These are phyloP conservation scores for Lunasporangiospora selenospora DNA, from an alignment of 192 early-diverging fungal genomes.

Conservation along the genomic window DNA sequence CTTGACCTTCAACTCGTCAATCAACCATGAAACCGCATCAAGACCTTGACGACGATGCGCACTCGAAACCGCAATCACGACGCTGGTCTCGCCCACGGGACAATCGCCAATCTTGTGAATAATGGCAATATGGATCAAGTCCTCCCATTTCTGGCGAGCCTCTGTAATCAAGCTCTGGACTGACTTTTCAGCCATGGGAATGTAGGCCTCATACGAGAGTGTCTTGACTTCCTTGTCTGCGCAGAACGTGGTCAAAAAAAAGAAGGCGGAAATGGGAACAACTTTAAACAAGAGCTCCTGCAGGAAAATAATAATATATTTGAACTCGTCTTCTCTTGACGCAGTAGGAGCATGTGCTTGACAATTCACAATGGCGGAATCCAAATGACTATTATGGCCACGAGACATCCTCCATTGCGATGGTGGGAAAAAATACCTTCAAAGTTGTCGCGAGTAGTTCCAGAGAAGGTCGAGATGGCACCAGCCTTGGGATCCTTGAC, in stretches of 20 bases:
- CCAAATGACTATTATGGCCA: too few relatives aligned
- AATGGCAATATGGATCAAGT: constrained; percentile 72
- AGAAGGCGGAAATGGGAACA: neutral
- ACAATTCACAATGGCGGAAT: too few relatives aligned
- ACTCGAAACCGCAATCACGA: constrained; percentile 81
- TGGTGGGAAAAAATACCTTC: constrained; percentile 56
- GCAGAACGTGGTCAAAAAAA: constrained; percentile 12
- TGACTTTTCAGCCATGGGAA: constrained; percentile 83
- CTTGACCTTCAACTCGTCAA: constrained; percentile 87
- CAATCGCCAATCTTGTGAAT: constrained; percentile 84
- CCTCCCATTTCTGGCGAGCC: constrained; percentile 67
- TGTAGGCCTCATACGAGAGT: constrained; percentile 88
- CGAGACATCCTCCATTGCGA: neutral
- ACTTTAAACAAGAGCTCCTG: too few relatives aligned
- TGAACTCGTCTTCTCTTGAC: too few relatives aligned
- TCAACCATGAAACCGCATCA: constrained; percentile 78
- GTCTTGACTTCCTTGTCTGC: constrained; percentile 71
- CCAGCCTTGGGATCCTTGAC: constrained; percentile 77
- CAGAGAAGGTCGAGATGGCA: constrained; percentile 89
- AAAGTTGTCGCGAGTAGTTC: constrained; percentile 87
- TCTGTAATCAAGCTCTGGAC: constrained; percentile 66
- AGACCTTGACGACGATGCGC: constrained; percentile 83
- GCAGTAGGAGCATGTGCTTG: too few relatives aligned
- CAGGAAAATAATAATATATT: too few relatives aligned
- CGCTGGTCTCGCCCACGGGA: constrained; percentile 80